phyloP scores from a whole-genome alignment of 2,329 filamentous ascomycete species.

The Pyrenochaeta sp. region DNA sequence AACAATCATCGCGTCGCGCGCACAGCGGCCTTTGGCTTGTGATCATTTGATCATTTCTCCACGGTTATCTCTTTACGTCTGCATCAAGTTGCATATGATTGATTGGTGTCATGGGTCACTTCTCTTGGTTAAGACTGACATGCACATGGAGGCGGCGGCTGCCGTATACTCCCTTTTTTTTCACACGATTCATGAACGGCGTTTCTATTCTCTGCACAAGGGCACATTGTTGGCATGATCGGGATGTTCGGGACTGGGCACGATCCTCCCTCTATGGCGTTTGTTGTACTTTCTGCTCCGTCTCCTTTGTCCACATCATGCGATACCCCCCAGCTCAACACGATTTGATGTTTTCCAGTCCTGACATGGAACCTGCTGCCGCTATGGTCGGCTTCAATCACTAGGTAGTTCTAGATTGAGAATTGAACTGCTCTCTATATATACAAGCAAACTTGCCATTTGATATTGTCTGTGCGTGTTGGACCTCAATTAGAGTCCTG shows the following conservation, averaged over 20 bases:
- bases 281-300: constrained; percentile 16
- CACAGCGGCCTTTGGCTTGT: neutral
- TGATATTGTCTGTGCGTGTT: no score
- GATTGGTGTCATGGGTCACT: constrained; percentile 23
- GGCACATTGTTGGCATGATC: constrained; percentile 29
- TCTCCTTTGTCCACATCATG: constrained; percentile 35
- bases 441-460: neutral
- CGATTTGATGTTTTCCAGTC: constrained; percentile 13
- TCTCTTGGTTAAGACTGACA: constrained; percentile 30
- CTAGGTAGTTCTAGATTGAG: constrained; percentile 18
- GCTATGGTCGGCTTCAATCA: constrained; percentile 10
- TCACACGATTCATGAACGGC: constrained; percentile 40
- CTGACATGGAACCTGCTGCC: constrained; percentile 14
- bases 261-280: constrained; percentile 24
- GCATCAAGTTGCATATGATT: constrained; percentile 35
- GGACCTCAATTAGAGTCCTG: no score
- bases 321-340: constrained; percentile 36
- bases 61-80: constrained; percentile 11
- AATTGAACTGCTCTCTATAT: neutral
- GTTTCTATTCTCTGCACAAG: constrained; percentile 25
- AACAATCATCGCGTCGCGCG: neutral
- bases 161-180: constrained; percentile 14
- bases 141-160: constrained; percentile 20
- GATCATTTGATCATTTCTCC: neutral
- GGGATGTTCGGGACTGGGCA: constrained; percentile 20